Evolutionary conservation across 2,329 filamentous ascomycete species (phyloP).

Genomic region (Colletotrichum liriopes): DNA sequence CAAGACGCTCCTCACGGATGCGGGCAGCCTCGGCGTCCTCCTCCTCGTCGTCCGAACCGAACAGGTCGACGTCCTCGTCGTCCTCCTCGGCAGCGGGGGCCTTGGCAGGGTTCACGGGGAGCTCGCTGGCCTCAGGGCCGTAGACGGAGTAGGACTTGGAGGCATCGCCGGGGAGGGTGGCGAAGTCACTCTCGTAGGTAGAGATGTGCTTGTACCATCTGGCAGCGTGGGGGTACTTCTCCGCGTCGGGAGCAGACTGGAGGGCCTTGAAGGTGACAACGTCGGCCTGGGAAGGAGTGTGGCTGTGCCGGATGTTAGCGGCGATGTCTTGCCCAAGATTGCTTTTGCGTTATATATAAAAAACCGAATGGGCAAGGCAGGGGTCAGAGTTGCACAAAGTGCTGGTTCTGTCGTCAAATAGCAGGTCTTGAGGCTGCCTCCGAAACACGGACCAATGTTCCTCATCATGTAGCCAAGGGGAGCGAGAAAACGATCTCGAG

Average conservation of each 20-base stretch:
- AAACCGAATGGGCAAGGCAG: slow-evolving; percentile 27
- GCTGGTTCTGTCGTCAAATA: slow-evolving; percentile 82
- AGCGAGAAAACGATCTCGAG: background rate
- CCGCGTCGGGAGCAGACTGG: slow-evolving; percentile 80
- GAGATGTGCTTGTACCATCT: slow-evolving; percentile 99
- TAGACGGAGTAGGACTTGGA: slow-evolving; percentile 91
- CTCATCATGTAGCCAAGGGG: slow-evolving; percentile 75
- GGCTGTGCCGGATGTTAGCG: slow-evolving; percentile 54
- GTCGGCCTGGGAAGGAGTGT: slow-evolving; percentile 91
- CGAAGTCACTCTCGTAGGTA: slow-evolving; percentile 93
- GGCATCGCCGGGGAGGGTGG: slow-evolving; percentile 90
- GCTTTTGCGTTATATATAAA: background rate
- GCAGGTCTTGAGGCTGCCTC: slow-evolving; percentile 94
- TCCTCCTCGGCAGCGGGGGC: slow-evolving; percentile 80
- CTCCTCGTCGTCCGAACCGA: slow-evolving; percentile 94
- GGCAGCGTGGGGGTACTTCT: slow-evolving; percentile 93
- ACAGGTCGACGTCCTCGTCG: slow-evolving; percentile 92
- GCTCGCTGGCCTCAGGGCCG: slow-evolving; percentile 85
- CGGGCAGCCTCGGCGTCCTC: slow-evolving; percentile 90
- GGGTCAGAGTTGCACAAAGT: slow-evolving; percentile 81
- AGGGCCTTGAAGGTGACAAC: slow-evolving; percentile 95
- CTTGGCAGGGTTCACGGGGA: slow-evolving; percentile 89
- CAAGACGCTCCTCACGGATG: slow-evolving; percentile 90
- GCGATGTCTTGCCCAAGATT: slow-evolving; percentile 11
- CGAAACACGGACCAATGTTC: slow-evolving; percentile 96